Base-by-base conservation (phyloP, 192 early-diverging fungal genomes). In the Paraglomus occultum region DNA sequence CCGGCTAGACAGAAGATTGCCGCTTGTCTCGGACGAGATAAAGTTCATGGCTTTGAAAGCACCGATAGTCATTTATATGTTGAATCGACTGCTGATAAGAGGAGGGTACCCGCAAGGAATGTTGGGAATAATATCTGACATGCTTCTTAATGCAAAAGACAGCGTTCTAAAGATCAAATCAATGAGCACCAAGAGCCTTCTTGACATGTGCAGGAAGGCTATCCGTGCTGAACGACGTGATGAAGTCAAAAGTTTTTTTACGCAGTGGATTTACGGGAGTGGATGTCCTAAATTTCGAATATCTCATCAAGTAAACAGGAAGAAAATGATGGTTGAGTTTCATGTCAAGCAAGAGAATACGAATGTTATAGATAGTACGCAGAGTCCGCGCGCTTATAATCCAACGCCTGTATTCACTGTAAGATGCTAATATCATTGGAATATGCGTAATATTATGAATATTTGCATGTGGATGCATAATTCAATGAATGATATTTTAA, bases 241-340 rank as follows among this genome's bases (percentile, higher is more conserved):
- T 17, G 45, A 84, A 55, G 80, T 80, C 8, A 89, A 90, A 71
- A 75, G 70, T 23, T 98, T 99, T 75, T 84, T 91, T 9, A 91
- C 94, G 20, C 95, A 98, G 80, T 98, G 97, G 96, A 88, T 98
- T 18, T 94, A 88, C 72, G 91, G 90, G 31, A 90, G 90, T 45
- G 96, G 95, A 5, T 93, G 90, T 71, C 97, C 97, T 1, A 88
- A 89, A 60, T 95, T 99, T 72, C 78, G 76, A 67, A 87, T 96
- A 48, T 67, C 69, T 17, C 94, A 91, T 68, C 79, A 87, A 55
- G 98, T 99, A 64, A 98, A 95, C 77, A 88, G 94, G 46, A 98
- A 96, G 80, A 96, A 96, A 77, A 91, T 97, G 86, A 88, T 92
- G 8, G 92, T 99, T 9, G 95, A 98, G 76, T 87, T 99, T 67